These are phyloP conservation scores for Alternaria dauci DNA, from an alignment of 2,329 filamentous ascomycete species.

Conservation along the genomic window DNA sequence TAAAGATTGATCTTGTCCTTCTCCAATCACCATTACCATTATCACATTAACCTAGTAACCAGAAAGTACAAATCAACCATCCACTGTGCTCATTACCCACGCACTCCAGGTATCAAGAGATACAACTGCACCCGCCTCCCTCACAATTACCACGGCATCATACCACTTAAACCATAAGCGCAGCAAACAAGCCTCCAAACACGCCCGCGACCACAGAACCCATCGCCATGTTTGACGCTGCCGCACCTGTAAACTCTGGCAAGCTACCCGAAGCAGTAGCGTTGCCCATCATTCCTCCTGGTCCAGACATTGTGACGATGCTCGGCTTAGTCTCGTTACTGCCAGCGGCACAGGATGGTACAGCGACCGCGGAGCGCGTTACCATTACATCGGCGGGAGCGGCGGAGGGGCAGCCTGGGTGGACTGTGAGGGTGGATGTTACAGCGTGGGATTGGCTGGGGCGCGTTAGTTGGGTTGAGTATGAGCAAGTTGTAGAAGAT, in stretches of 20 bases:
- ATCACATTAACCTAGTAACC: not conserved
- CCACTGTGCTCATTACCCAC: not conserved
- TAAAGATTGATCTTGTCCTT: not conserved
- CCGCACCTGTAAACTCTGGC: conserved; percentile 10
- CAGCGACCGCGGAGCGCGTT: conserved; percentile 23
- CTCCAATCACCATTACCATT: not conserved
- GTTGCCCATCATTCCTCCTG: conserved; percentile 9
- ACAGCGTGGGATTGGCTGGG: conserved; percentile 9
- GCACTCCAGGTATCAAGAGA: not conserved
- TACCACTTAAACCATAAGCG: not conserved
- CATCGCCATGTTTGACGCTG: not conserved
- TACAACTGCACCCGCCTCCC: not conserved
- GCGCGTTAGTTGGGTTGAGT: not conserved
- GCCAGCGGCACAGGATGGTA: conserved; percentile 26
- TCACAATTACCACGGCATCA: not conserved
- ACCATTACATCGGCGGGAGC: conserved; percentile 27
- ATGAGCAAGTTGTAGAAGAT: not conserved
- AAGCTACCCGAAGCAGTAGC: not conserved
- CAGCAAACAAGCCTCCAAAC: not conserved
- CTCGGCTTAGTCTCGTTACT: conserved; percentile 30
- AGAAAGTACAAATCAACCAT: not conserved
- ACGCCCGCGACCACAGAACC: not conserved
- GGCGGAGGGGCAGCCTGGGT: conserved; percentile 25
- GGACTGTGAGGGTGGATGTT: conserved; percentile 26
- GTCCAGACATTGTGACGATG: conserved; percentile 25